phyloP scores from a whole-genome alignment of 495 filamentous ascomycete genomes.

The Neurospora africana region DNA sequence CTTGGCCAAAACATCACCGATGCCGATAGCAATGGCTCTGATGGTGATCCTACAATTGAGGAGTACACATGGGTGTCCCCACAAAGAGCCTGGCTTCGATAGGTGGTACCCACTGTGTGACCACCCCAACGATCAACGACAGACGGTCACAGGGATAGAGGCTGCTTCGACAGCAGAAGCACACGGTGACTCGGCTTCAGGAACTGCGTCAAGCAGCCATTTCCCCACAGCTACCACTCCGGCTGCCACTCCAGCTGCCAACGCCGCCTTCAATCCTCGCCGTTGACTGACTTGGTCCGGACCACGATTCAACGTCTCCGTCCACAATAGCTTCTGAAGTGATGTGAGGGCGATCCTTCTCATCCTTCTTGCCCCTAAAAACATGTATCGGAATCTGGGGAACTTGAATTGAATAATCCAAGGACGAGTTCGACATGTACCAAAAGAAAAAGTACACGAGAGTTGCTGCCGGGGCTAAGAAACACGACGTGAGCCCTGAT shows the following conservation, averaged over 20 bases:
- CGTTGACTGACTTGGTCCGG: too few relatives aligned
- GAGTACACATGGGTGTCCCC: not conserved
- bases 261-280: too few relatives aligned
- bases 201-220: too few relatives aligned
- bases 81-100: not conserved
- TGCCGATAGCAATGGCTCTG: not conserved
- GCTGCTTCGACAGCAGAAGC: not conserved
- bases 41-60: not conserved
- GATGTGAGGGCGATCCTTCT: not conserved
- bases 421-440: not conserved
- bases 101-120: not conserved
- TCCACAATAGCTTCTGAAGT: not conserved
- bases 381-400: not conserved
- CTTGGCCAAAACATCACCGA: not conserved
- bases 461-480: not conserved
- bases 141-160: not conserved
- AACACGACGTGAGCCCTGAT: not conserved
- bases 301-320: too few relatives aligned
- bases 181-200: not conserved
- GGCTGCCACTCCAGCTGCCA: too few relatives aligned
- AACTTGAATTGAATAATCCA: not conserved
- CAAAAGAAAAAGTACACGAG: not conserved
- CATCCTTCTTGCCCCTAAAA: not conserved
- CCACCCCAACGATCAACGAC: not conserved
- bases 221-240: too few relatives aligned